Conservation (phyloP, 2,329 filamentous ascomycete species). For the Aschersonia sp. region DNA sequence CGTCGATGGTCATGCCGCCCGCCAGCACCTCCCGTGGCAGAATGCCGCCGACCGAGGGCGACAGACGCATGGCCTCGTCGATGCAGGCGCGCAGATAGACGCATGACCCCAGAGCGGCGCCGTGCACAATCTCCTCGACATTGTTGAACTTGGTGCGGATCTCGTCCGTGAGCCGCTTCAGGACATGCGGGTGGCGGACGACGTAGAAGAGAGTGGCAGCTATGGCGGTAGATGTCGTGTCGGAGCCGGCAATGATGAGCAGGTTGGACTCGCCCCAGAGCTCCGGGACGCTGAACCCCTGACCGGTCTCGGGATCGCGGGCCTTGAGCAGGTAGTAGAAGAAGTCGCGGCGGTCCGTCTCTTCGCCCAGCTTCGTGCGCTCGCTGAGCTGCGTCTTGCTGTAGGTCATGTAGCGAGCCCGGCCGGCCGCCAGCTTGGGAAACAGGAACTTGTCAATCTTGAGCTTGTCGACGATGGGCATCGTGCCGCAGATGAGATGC, state of each 20-base stretch:
- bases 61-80: slow-evolving; percentile 50
- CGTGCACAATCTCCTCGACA: slow-evolving; percentile 40
- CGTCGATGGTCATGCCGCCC: slow-evolving; percentile 40
- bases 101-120: slow-evolving; percentile 32
- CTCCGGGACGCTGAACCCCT: slow-evolving; percentile 49
- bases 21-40: slow-evolving; percentile 43
- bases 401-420: slow-evolving; percentile 57
- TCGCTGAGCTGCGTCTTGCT: slow-evolving; percentile 52
- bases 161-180: slow-evolving; percentile 33
- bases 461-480: slow-evolving; percentile 52
- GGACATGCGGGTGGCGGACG: slow-evolving; percentile 31
- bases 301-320: slow-evolving; percentile 54
- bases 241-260: slow-evolving; percentile 56
- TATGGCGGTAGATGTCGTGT: slow-evolving; percentile 57
- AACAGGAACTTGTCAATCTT: slow-evolving; percentile 55
- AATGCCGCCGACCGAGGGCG: slow-evolving; percentile 44
- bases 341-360: slow-evolving; percentile 56
- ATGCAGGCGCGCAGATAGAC: slow-evolving; percentile 49
- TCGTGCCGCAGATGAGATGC: slow-evolving; percentile 57
- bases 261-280: slow-evolving; percentile 59
- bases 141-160: slow-evolving; percentile 34
- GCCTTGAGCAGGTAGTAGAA: slow-evolving; percentile 63
- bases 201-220: slow-evolving; percentile 50
- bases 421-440: slow-evolving; percentile 48
- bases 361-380: slow-evolving; percentile 49